Evolutionary conservation across 2,329 filamentous ascomycete species (phyloP).

Genomic region (Penicillium corylophilum): DNA sequence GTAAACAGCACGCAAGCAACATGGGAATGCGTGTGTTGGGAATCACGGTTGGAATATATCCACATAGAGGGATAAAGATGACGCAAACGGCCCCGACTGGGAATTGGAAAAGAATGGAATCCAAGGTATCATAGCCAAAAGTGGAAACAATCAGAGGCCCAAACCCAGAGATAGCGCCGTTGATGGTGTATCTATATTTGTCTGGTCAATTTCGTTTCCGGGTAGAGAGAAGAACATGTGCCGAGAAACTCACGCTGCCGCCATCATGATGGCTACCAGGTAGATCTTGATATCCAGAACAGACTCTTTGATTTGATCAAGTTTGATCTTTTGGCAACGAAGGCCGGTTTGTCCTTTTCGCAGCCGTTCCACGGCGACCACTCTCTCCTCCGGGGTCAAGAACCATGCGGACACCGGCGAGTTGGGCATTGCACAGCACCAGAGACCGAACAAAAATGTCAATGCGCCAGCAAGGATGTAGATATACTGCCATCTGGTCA

Average conservation of each 20-base stretch:
- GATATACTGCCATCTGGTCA: conserved; percentile 69
- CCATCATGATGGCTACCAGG: conserved; percentile 67
- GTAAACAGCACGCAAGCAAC: conserved; percentile 65
- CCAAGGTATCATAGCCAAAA: conserved; percentile 63
- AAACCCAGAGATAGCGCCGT: conserved; percentile 69
- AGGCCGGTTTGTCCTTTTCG: conserved; percentile 64
- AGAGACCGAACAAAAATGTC: conserved; percentile 63
- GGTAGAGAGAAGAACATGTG: background rate
- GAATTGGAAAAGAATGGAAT: conserved; percentile 72
- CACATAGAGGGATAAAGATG: conserved; percentile 64
- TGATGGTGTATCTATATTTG: conserved; percentile 61
- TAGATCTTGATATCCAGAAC: conserved; percentile 62
- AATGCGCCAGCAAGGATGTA: conserved; percentile 64
- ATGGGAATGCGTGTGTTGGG: conserved; percentile 65
- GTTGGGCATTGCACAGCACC: conserved; percentile 65
- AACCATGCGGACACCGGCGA: conserved; percentile 70
- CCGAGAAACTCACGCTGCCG: conserved; percentile 55
- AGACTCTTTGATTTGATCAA: conserved; percentile 58
- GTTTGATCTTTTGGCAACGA: conserved; percentile 61
- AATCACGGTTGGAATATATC: conserved; percentile 61
- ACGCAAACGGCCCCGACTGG: conserved; percentile 69
- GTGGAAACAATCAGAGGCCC: conserved; percentile 70
- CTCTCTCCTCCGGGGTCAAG: conserved; percentile 59
- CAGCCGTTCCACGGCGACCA: conserved; percentile 64
- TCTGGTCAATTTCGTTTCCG: background rate